Base-by-base conservation (phyloP, 768 basidiomycete genomes). In the Pleurotus salmoneostramineus region DNA sequence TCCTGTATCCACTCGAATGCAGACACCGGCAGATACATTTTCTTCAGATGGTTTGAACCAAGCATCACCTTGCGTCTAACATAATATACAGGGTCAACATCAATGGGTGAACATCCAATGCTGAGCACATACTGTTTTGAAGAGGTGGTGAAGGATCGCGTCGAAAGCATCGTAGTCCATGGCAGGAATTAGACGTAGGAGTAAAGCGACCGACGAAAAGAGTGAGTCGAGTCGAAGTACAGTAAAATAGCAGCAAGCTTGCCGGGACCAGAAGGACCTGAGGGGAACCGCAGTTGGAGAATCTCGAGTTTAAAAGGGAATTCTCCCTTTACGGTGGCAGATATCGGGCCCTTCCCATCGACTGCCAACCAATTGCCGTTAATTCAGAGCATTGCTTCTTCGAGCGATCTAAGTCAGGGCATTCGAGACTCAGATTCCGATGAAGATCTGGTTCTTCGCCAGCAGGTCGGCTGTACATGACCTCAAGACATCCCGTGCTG, bases 21-120 rank as follows among this genome's bases (percentile, higher is more conserved):
- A 91, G 61, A 93, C 89, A 48, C 90, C 90, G 0, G 86, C 87
- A 58, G 88, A 83, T 52, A 91, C 74, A 65, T 90, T 91, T 71
- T 93, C 90, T 64, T 90, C 87, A 0, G 89, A 83, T 3, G 89
- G 89, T 65, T 91, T 92, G 71, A 92, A 91, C 90, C 90, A 92
- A 5, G 90, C 86, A 58, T 91, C 89, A 2, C 86, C 84, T 66
- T 90, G 88, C 0, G 90, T 91, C 88, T 91, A 56, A 5, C 33
- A 51, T 40, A n/a, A 57, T 17, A 6, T 12, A 40, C 37, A 45
- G n/a, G 6, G 12, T 14, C 44, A 17, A 6, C 15, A 5, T 4
- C n/a, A 3, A 42, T n/a, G 40, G 31, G n/a, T 52, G 11, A 35
- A 17, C n/a, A 31, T n/a, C n/a, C n/a, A 54, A 35, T 27, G 32